Evolutionary conservation across 1,284 basidiomycete species (phyloP), one percentile per base, ranked within the genome.

Genomic region (Heterobasidion parviporum): DNA sequence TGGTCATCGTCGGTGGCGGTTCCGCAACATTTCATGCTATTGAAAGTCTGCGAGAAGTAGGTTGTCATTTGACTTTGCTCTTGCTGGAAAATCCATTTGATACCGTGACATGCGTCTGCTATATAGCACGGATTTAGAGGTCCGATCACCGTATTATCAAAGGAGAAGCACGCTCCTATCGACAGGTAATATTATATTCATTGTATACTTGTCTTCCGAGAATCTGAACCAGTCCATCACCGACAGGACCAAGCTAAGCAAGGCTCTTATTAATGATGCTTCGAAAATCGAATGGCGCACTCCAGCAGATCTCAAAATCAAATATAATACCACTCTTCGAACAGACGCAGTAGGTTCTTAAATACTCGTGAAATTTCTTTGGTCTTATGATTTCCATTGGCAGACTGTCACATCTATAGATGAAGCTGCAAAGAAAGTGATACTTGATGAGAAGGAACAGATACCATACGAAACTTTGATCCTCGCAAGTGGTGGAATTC

Each of bases 1-100:
- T 93, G 16, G 85, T 98, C 33, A 92, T 98, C 57, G 81, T 97
- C 46, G 93, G 91, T 38, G 94, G 94, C 47, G 94, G 94, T 18
- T 82, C 89, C 20, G 94, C 86, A 52, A 83, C 85, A 16, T 86
- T 92, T 66, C 81, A 92, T 61, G 79, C 85, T 8, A 78, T 95
- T 53, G 93, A 96, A 69, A 89, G 88, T 66, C 72, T 97, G 63
- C 76, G 94, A 59, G 89, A 93, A 79, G 88, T 89, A 26, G 52
- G 56, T 46, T 59, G 41, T 70, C 51, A 9, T 7, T 33, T 26
- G 41, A 15, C 12, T 12, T n/a, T 18, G 8, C 52, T 52, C 33
- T 8, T 7, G 34, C 52, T 51, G n/a, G 50, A 33, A 26, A 8
- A 41, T 34, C n/a, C 26, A 20, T 45, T 36, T 49, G 7, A 3